A percentile compares a stretch with the other conserved stretches of the same genome.
Evolutionary conservation across 2,329 filamentous ascomycete genomes (phyloP).

Genomic region (Aspergillus piperis): DNA sequence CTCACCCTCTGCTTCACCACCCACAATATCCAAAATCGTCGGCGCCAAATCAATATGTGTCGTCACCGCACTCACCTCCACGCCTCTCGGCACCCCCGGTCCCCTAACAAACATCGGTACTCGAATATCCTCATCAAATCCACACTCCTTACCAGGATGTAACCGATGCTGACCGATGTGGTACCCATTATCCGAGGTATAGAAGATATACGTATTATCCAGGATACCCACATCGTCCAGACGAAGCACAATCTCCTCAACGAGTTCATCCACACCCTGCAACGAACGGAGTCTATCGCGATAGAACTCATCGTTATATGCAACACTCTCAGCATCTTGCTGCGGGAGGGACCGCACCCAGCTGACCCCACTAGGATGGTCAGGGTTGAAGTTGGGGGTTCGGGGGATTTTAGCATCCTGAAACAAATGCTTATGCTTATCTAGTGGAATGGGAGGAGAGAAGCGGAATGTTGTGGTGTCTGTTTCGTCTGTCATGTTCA

Average conservation of each 20-base stretch:
- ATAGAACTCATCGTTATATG: constrained; percentile 54
- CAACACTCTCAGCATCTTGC: constrained; percentile 46
- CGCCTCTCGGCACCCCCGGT: constrained; percentile 52
- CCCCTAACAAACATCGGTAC: constrained; percentile 61
- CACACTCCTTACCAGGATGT: constrained; percentile 56
- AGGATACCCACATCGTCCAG: constrained; percentile 42
- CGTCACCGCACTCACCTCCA: constrained; percentile 52
- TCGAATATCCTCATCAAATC: constrained; percentile 49
- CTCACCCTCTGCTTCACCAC: constrained; percentile 42
- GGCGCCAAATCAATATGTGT: constrained; percentile 66
- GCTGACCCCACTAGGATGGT: background rate
- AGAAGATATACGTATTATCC: constrained; percentile 58
- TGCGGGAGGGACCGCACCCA: constrained; percentile 46
- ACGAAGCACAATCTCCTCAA: constrained; percentile 43
- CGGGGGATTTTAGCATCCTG: constrained; percentile 59
- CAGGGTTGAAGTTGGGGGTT: constrained; percentile 65
- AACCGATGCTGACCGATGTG: constrained; percentile 60
- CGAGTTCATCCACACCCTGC: constrained; percentile 55
- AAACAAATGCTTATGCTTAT: constrained; percentile 62
- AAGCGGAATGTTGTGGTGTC: background rate
- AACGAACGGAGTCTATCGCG: constrained; percentile 50
- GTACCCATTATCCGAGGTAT: constrained; percentile 60
- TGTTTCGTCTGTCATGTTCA: background rate
- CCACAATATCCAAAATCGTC: constrained; percentile 54
- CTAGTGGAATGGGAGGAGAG: constrained; percentile 56